These are phyloP conservation scores for Sporothrix inflata DNA, from an alignment of 2,329 filamentous ascomycete species.

Conservation along the genomic window DNA sequence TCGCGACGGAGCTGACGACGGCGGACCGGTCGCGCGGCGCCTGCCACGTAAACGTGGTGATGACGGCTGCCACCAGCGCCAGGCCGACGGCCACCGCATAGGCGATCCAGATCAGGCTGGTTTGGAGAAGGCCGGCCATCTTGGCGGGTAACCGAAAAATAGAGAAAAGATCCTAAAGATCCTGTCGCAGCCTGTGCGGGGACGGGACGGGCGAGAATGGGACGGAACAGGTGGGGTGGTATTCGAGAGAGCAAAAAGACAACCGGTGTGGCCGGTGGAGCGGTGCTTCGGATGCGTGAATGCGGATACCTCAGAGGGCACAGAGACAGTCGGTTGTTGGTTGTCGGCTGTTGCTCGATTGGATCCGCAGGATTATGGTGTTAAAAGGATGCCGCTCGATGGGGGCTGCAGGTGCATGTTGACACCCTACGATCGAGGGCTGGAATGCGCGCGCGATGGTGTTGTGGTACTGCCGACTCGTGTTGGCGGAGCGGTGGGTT, in stretches of 20 bases:
- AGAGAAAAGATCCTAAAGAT: not conserved
- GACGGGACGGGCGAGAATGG: not conserved
- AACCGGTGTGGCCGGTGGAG: slow-evolving; percentile 2
- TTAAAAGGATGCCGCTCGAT: slow-evolving; percentile 20
- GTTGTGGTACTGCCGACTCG: not conserved
- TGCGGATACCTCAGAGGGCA: not conserved
- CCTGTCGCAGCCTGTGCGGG: slow-evolving; percentile 1
- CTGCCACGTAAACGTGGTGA: slow-evolving; percentile 93
- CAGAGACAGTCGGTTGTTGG: not conserved
- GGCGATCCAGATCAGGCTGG: slow-evolving; percentile 90
- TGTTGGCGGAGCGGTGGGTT: not conserved
- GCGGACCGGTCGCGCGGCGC: slow-evolving; percentile 82
- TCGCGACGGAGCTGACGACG: slow-evolving; percentile 80
- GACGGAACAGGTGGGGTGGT: not conserved
- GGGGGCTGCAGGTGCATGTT: slow-evolving; percentile 26
- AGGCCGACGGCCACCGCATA: slow-evolving; percentile 82
- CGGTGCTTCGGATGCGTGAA: not conserved
- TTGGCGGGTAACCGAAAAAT: not conserved
- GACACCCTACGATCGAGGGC: slow-evolving; percentile 9
- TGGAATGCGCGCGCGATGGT: slow-evolving; percentile 9
- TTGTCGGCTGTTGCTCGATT: slow-evolving; percentile 4
- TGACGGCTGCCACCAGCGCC: slow-evolving; percentile 73
- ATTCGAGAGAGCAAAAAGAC: not conserved
- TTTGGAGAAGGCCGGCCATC: slow-evolving; percentile 68
- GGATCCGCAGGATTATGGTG: not conserved